Evolutionary conservation across 2,329 filamentous ascomycete species (phyloP), one percentile per base, ranked within the genome.

Genomic region (Colletotrichum sp.): DNA sequence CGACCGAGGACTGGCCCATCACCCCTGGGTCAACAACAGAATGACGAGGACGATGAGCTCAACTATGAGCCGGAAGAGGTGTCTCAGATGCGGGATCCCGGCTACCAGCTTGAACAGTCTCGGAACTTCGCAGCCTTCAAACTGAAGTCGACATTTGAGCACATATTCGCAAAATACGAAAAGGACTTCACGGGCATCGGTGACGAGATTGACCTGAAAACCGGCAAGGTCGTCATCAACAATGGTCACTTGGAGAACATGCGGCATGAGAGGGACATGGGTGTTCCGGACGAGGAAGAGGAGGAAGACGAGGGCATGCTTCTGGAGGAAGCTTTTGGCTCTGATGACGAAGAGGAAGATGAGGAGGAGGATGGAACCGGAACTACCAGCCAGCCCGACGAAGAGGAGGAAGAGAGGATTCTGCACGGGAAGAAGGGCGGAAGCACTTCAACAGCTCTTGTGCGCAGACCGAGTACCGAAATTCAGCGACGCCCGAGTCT

Each of bases 91-190:
- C 87, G 89, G 36, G 88, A 92, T 75, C 88, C 90, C 18, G 87
- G 89, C 68, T 88, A 89, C 76, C 89, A 92, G 71, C 86, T 95
- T 18, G 88, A 92, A 62, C 87, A 90, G 76, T 92, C 90, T 64
- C 90, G 94, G 78, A 90, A 91, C 66, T 89, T 90, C 71, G 94
- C 95, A 73, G 93, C 95, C 77, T 87, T 89, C 78, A 92, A 92
- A 75, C 90, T 98, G 55, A 96, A 97, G 83, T 93, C 92, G n/a
- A 92, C 92, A 7, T 97, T 98, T 83, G 96, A 98, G 82, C 88
- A 91, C 72, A 98, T 99, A 71, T 98, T 98, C 82, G 91, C 94
- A 76, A 98, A 98, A 84, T 98, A 98, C 83, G 93, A 90, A 69
- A 93, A 90, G 78, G 94, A 98, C 82, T 98, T 98, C 81, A 92